Conservation (phyloP, 1,139 yeast species). For the Pichia kudriavzevii region DNA sequence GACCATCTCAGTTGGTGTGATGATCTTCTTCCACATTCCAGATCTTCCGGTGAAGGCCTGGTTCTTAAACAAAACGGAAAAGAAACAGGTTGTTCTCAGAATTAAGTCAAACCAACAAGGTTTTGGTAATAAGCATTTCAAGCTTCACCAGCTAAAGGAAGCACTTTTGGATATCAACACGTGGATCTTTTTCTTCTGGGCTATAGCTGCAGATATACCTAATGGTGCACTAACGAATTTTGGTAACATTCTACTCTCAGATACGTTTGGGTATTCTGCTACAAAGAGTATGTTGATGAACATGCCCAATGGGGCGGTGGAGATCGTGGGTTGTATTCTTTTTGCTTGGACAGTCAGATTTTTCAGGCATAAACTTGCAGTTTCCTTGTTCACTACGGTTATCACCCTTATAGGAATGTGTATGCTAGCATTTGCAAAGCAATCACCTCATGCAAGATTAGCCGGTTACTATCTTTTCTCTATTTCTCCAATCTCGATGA, state of each 20-base stretch:
- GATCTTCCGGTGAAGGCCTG: slow-evolving; percentile 37
- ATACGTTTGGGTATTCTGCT: slow-evolving; percentile 23
- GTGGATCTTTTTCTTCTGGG: slow-evolving; percentile 32
- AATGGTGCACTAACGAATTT: slow-evolving; percentile 36
- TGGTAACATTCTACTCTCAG: slow-evolving; percentile 23
- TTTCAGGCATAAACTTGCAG: slow-evolving; percentile 33
- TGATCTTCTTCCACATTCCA: slow-evolving; percentile 35
- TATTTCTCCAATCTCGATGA: slow-evolving; percentile 33
- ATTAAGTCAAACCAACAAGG: slow-evolving; percentile 36
- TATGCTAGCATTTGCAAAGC: slow-evolving; percentile 40
- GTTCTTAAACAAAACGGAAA: slow-evolving; percentile 34
- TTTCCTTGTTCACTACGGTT: slow-evolving; percentile 36
- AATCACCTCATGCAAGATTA: slow-evolving; percentile 31
- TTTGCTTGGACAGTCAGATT: slow-evolving; percentile 33
- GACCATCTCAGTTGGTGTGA: slow-evolving; percentile 38
- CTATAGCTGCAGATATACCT: slow-evolving; percentile 31
- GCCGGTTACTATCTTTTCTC: slow-evolving; percentile 36
- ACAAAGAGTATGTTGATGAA: slow-evolving; percentile 30
- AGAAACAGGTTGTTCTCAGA: slow-evolving; percentile 32
- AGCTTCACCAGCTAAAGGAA: slow-evolving; percentile 36
- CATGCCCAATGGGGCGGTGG: slow-evolving; percentile 36
- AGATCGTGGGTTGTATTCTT: slow-evolving; percentile 28
- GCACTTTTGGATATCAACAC: slow-evolving; percentile 37
- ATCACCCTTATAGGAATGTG: slow-evolving; percentile 36
- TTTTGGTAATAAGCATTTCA: slow-evolving; percentile 39